Evolutionary conservation across 2,329 filamentous ascomycete genomes (phyloP).

Genomic region (Fusarium coffeatum): DNA sequence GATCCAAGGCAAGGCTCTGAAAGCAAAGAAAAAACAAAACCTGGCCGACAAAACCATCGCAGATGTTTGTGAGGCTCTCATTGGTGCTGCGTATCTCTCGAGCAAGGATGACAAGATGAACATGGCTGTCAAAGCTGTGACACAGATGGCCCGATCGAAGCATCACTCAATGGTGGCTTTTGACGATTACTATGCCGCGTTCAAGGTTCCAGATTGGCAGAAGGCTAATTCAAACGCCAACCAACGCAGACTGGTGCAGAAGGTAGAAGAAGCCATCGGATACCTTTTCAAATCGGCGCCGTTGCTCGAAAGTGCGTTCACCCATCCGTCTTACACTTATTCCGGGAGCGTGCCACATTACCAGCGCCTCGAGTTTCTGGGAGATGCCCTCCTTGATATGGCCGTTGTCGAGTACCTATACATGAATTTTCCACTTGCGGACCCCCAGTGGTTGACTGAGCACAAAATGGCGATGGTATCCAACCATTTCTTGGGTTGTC

Average conservation of each 20-base stretch:
- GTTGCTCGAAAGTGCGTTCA: conserved; percentile 85
- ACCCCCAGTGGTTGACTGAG: conserved; percentile 97
- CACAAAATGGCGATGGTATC: conserved; percentile 99
- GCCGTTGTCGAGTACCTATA: conserved; percentile 86
- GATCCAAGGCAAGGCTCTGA: conserved; percentile 74
- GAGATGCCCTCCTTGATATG: conserved; percentile 89
- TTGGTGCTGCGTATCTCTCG: conserved; percentile 81
- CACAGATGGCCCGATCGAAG: conserved; percentile 73
- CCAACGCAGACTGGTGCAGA: conserved; percentile 74
- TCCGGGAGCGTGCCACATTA: conserved; percentile 86
- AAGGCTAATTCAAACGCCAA: conserved; percentile 68
- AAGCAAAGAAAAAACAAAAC: conserved; percentile 64
- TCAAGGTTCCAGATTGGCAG: conserved; percentile 79
- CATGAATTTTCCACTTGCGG: conserved; percentile 77
- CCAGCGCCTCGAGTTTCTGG: conserved; percentile 91
- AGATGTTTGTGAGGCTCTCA: conserved; percentile 93
- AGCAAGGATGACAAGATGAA: conserved; percentile 61
- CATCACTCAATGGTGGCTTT: conserved; percentile 78
- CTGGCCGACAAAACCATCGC: conserved; percentile 91
- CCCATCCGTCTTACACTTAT: conserved; percentile 81
- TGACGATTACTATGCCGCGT: conserved; percentile 77
- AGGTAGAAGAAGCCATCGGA: conserved; percentile 68
- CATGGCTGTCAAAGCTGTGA: conserved; percentile 72
- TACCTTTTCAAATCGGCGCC: conserved; percentile 79
- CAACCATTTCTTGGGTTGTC: conserved; percentile 89